These are phyloP conservation scores for Fragilariopsis cylindrus DNA, from an alignment of 108 stramenopile species.

Conservation along the genomic window DNA sequence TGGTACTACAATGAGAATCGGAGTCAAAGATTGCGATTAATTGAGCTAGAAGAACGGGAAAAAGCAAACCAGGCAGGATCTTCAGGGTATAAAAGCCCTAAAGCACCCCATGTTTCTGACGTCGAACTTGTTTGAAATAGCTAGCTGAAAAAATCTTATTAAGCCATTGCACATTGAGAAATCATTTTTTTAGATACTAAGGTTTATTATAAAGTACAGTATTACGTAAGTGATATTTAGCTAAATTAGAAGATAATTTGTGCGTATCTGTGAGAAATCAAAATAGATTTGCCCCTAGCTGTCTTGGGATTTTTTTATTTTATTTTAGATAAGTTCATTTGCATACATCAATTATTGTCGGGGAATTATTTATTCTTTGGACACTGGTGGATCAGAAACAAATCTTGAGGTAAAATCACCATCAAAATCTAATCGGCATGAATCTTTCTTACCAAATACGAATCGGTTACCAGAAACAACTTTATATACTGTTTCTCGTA, in stretches of 20 bases:
- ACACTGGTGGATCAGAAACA: conserved; percentile 36
- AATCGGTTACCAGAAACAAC: conserved; percentile 55
- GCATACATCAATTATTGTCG: too few relatives aligned
- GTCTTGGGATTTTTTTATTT: too few relatives aligned
- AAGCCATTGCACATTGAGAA: too few relatives aligned
- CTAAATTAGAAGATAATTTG: too few relatives aligned
- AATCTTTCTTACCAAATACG: conserved; percentile 49
- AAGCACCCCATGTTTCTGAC: conserved; percentile 13
- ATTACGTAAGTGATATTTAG: too few relatives aligned
- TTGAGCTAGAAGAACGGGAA: conserved; percentile 63
- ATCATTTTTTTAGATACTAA: too few relatives aligned
- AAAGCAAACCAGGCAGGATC: conserved; percentile 8
- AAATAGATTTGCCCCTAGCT: too few relatives aligned
- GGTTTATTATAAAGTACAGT: too few relatives aligned
- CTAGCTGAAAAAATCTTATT: too few relatives aligned
- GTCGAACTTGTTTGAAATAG: conserved; percentile 27
- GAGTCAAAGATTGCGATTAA: conserved; percentile 56
- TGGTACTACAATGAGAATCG: conserved; percentile 74
- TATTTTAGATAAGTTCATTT: too few relatives aligned
- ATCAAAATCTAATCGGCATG: conserved; percentile 64
- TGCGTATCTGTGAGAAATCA: too few relatives aligned
- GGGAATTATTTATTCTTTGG: not conserved
- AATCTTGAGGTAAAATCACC: conserved; percentile 36
- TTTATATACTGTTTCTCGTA: conserved; percentile 58
- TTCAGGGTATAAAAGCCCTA: conserved; percentile 20